Conservation (phyloP, 495 filamentous ascomycete species). For the Hypoxylon fragiforme region DNA sequence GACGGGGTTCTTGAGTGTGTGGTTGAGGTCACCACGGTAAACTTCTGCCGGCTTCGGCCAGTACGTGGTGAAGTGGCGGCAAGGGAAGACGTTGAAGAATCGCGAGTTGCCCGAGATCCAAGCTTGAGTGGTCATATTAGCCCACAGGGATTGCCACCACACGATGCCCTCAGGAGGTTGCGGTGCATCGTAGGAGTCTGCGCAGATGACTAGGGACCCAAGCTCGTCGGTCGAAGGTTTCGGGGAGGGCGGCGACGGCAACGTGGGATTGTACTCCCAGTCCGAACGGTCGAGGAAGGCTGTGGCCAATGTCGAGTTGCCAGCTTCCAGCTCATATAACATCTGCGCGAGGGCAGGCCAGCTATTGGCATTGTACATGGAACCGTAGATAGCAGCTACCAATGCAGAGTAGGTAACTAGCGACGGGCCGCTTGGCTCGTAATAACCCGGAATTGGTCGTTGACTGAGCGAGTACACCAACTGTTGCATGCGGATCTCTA, state of each 20-base stretch:
- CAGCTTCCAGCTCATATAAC: slow-evolving; percentile 46
- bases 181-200: slow-evolving; percentile 47
- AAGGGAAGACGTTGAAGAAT: slow-evolving; percentile 48
- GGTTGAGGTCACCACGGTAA: slow-evolving; percentile 47
- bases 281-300: slow-evolving; percentile 37
- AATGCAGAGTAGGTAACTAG: slow-evolving; percentile 49
- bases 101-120: slow-evolving; percentile 52
- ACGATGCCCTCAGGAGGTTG: slow-evolving; percentile 42
- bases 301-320: slow-evolving; percentile 46
- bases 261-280: slow-evolving; percentile 46
- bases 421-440: slow-evolving; percentile 41
- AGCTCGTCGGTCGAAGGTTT: slow-evolving; percentile 42
- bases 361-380: slow-evolving; percentile 45
- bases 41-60: slow-evolving; percentile 51
- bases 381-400: slow-evolving; percentile 41
- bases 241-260: slow-evolving; percentile 32
- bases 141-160: slow-evolving; percentile 50
- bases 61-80: slow-evolving; percentile 45
- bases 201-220: slow-evolving; percentile 45
- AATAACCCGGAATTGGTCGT: slow-evolving; percentile 42
- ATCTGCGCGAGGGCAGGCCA: slow-evolving; percentile 47
- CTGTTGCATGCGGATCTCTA: slow-evolving; percentile 42
- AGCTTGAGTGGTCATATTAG: slow-evolving; percentile 44
- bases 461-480: slow-evolving; percentile 40
- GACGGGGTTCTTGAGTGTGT: slow-evolving; percentile 46